Conservation (phyloP, 345 rosid genomes). For the Rhizophora mangle region DNA sequence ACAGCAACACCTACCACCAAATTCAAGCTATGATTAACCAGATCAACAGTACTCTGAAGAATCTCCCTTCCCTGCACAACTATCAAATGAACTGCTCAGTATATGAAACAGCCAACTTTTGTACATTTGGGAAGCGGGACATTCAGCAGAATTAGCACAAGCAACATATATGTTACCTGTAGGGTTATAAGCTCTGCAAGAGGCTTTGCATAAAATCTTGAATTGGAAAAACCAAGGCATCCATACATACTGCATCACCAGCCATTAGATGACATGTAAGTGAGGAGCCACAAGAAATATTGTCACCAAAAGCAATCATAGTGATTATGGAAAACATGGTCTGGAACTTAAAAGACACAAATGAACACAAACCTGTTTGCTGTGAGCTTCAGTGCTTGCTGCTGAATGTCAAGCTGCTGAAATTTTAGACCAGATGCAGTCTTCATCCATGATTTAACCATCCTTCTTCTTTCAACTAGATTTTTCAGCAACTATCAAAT, state of each 20-base stretch:
- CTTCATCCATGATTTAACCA: slow-evolving; percentile 81
- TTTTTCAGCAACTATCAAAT: slow-evolving; percentile 73
- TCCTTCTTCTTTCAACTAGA: slow-evolving; percentile 83
- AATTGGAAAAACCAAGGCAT: slow-evolving; percentile 97
- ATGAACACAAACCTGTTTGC: slow-evolving; percentile 73
- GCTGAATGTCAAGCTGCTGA: slow-evolving; percentile 93
- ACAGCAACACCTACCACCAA: slow-evolving; percentile 56
- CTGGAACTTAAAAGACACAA: slow-evolving; percentile 8
- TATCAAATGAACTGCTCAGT: slow-evolving; percentile 18
- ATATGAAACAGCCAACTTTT: slow-evolving; percentile 12
- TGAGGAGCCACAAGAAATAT: background rate
- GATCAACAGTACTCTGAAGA: slow-evolving; percentile 91
- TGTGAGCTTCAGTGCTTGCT: slow-evolving; percentile 95
- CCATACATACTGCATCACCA: slow-evolving; percentile 84
- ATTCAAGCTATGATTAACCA: slow-evolving; percentile 86
- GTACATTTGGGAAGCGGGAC: slow-evolving; percentile 1
- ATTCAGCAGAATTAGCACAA: slow-evolving; percentile 5
- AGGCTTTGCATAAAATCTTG: slow-evolving; percentile 98
- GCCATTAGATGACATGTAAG: slow-evolving; percentile 1
- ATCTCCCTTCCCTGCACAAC: slow-evolving; percentile 89
- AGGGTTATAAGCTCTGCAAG: slow-evolving; percentile 93
- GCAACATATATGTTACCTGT: slow-evolving; percentile 49
- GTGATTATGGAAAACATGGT: background rate
- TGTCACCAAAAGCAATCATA: background rate
- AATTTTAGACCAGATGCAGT: slow-evolving; percentile 72